Conservation (phyloP, 345 rosid species). For the Populus euphratica region DNA sequence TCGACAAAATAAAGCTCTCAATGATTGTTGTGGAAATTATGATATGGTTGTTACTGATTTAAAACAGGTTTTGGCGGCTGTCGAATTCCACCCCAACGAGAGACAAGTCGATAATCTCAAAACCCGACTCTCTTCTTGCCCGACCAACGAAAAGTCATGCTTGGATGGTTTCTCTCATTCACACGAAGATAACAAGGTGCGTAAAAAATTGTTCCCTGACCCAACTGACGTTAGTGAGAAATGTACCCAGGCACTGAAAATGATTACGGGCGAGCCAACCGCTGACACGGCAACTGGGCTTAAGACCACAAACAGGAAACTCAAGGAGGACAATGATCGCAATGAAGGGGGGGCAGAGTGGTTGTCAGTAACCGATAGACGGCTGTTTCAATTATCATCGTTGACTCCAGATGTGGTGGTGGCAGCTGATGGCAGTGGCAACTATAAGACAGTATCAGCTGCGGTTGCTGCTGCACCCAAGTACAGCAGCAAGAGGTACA, state of each 20-base stretch:
- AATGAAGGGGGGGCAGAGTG: slow-evolving; percentile 59
- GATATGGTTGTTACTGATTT: slow-evolving; percentile 71
- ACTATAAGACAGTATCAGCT: slow-evolving; percentile 47
- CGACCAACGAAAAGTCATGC: slow-evolving; percentile 76
- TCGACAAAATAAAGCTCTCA: no score
- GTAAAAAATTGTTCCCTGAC: slow-evolving; percentile 32
- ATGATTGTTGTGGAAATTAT: slow-evolving; percentile 68
- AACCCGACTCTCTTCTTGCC: slow-evolving; percentile 69
- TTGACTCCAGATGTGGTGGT: slow-evolving; percentile 62
- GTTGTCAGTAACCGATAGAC: slow-evolving; percentile 51
- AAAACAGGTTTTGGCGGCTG: slow-evolving; percentile 44
- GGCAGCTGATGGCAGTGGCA: slow-evolving; percentile 82
- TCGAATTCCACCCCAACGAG: not conserved
- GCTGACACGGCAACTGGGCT: slow-evolving; percentile 39
- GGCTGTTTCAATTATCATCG: slow-evolving; percentile 53
- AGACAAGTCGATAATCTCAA: slow-evolving; percentile 26
- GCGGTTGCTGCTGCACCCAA: slow-evolving; percentile 77
- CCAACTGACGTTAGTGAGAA: slow-evolving; percentile 38
- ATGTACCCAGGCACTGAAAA: slow-evolving; percentile 55
- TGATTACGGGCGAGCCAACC: slow-evolving; percentile 53
- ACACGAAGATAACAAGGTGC: slow-evolving; percentile 37
- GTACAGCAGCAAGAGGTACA: slow-evolving; percentile 50
- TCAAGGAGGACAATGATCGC: slow-evolving; percentile 23
- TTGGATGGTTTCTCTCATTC: slow-evolving; percentile 75
- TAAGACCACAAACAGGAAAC: slow-evolving; percentile 36